Evolutionary conservation across 2,329 filamentous ascomycete species (phyloP).

Genomic region (Escovopsis sp.): DNA sequence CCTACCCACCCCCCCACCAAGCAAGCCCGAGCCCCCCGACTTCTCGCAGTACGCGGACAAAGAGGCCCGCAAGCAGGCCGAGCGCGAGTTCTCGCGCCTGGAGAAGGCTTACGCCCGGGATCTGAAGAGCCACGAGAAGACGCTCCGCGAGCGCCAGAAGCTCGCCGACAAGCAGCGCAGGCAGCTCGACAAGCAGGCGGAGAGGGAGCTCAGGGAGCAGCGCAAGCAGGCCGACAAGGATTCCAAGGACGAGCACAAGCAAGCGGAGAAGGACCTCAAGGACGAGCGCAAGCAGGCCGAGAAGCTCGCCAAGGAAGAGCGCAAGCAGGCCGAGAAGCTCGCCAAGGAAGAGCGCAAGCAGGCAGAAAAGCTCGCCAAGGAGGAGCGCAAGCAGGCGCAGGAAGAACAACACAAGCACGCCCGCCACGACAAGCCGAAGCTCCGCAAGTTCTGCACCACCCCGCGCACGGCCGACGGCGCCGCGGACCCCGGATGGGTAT

Average conservation of each 20-base stretch:
- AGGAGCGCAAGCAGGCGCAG: constrained; percentile 13
- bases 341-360: constrained; percentile 4
- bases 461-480: constrained; percentile 40
- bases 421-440: constrained; percentile 28
- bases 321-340: constrained; percentile 16
- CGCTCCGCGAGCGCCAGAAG: constrained; percentile 48
- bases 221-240: constrained; percentile 26
- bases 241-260: constrained; percentile 17
- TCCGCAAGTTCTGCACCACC: constrained; percentile 67
- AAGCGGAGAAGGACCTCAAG: constrained; percentile 16
- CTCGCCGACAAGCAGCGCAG: constrained; percentile 38
- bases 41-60: constrained; percentile 46
- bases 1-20: constrained; percentile 27
- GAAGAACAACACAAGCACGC: not conserved
- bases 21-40: constrained; percentile 31
- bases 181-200: constrained; percentile 26
- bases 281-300: constrained; percentile 16
- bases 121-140: constrained; percentile 50
- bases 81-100: constrained; percentile 49
- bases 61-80: constrained; percentile 49
- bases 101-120: constrained; percentile 52
- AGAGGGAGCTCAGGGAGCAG: constrained; percentile 25
- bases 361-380: constrained; percentile 9
- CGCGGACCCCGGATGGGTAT: constrained; percentile 59
- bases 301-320: constrained; percentile 13